These are phyloP conservation scores for Saxispiralis lemnorum DNA, from an alignment of 495 filamentous ascomycete genomes.

Conservation along the genomic window DNA sequence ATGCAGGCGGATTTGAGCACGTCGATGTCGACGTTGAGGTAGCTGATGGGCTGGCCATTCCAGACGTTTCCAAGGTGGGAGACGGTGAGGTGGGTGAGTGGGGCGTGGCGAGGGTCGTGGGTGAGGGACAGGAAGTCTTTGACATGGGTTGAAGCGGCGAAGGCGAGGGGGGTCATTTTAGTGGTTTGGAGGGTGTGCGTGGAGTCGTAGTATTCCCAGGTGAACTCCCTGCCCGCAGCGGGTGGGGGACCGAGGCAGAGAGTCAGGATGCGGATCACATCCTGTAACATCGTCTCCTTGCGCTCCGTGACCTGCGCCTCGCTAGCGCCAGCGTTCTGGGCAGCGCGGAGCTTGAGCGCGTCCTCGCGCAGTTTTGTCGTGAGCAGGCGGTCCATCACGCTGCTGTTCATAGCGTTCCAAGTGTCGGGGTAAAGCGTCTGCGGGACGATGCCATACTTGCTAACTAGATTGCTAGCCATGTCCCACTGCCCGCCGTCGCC, in stretches of 20 bases:
- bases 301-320: constrained; percentile 26
- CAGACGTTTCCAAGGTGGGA: constrained; percentile 62
- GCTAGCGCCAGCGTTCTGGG: constrained; percentile 21
- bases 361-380: constrained; percentile 78
- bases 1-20: constrained; percentile 56
- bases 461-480: constrained; percentile 72
- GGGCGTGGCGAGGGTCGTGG: constrained; percentile 65
- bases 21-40: constrained; percentile 63
- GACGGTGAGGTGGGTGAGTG: constrained; percentile 53
- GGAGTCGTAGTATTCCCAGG: constrained; percentile 61
- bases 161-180: constrained; percentile 35
- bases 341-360: constrained; percentile 42
- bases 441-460: constrained; percentile 64
- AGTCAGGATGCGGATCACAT: constrained; percentile 62
- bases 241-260: constrained; percentile 65
- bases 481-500: constrained; percentile 82
- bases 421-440: constrained; percentile 64
- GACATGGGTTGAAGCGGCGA: constrained; percentile 40
- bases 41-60: constrained; percentile 50
- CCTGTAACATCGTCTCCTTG: constrained; percentile 57
- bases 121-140: constrained; percentile 57
- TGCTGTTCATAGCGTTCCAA: constrained; percentile 53
- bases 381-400: constrained; percentile 52
- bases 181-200: constrained; percentile 41
- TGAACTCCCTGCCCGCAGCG: constrained; percentile 43